Conservation (phyloP, 1,139 yeast genomes). For the Yamadazyma spencermartinsiae region DNA sequence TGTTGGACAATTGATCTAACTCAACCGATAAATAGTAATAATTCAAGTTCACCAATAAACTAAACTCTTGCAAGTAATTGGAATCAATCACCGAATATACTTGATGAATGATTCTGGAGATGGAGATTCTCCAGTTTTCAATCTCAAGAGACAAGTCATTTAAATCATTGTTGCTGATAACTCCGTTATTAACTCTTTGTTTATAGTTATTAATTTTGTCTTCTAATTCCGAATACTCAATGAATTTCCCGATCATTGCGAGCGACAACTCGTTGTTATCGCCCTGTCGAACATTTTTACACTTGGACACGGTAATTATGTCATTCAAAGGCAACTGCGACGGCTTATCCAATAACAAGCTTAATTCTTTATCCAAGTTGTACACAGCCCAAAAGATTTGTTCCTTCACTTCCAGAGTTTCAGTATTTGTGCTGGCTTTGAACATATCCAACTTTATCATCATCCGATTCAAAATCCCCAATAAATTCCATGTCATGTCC, state of each 20-base stretch:
- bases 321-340: slow-evolving; percentile 33
- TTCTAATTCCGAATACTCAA: slow-evolving; percentile 15
- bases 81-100: slow-evolving; percentile 6
- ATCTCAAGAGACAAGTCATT: slow-evolving; percentile 14
- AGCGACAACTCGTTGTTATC: slow-evolving; percentile 6
- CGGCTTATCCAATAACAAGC: slow-evolving; percentile 34
- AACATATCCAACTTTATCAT: slow-evolving; percentile 27
- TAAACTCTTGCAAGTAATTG: slow-evolving; percentile 29
- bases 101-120: slow-evolving; percentile 30
- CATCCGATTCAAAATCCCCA: slow-evolving; percentile 36
- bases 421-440: slow-evolving; percentile 6
- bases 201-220: slow-evolving; percentile 18
- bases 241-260: slow-evolving; percentile 7
- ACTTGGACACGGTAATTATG: slow-evolving; percentile 6
- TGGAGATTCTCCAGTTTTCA: slow-evolving; percentile 39
- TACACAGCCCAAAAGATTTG: slow-evolving; percentile 40
- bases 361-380: slow-evolving; percentile 41
- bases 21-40: slow-evolving; percentile 43
- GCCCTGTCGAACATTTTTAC: no score
- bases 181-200: not conserved
- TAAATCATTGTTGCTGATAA: not conserved
- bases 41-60: slow-evolving; percentile 26
- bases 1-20: slow-evolving; percentile 40
- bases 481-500: slow-evolving; percentile 34
- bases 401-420: not conserved